Percentiles rank a stretch among this genome's conserved stretches.
Conservation (phyloP, 495 filamentous ascomycete species). For the Trichoderma virens region DNA sequence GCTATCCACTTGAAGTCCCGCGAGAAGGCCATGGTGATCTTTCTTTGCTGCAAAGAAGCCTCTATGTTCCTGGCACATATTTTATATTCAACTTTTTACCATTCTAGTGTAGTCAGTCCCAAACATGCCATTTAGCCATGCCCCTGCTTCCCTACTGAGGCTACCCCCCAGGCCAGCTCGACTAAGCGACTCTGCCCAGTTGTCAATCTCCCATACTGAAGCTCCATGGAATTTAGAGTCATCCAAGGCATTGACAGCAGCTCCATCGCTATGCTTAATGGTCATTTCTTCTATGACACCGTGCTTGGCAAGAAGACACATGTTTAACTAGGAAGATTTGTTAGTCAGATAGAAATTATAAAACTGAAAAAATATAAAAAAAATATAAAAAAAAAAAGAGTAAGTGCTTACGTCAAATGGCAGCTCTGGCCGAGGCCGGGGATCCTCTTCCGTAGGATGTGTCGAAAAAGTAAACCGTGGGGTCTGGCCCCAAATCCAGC, state of each 20-base stretch:
- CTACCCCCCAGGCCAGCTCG: constrained; percentile 10
- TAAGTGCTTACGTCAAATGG: constrained; percentile 23
- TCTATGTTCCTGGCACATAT: too few relatives aligned
- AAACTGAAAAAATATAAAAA: not conserved
- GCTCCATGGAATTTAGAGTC: constrained; percentile 15
- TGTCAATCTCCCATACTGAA: constrained; percentile 31
- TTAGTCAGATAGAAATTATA: constrained; percentile 8
- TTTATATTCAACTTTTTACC: not conserved
- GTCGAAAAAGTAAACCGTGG: constrained; percentile 69
- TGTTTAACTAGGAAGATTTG: not conserved
- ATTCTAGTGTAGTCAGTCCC: constrained; percentile 15
- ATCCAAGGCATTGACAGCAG: constrained; percentile 11
- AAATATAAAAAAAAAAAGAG: constrained; percentile 5
- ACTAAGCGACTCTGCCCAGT: constrained; percentile 26
- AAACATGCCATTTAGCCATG: constrained; percentile 32
- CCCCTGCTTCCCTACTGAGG: constrained; percentile 17
- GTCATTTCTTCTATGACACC: constrained; percentile 14
- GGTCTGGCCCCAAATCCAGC: constrained; percentile 79
- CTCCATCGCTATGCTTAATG: constrained; percentile 12
- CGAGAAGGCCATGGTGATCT: too few relatives aligned
- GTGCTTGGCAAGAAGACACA: constrained; percentile 2
- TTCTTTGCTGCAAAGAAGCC: too few relatives aligned
- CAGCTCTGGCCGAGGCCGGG: constrained; percentile 41
- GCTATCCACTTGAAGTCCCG: too few relatives aligned
- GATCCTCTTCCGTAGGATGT: constrained; percentile 46